Conservation (phyloP, 2,329 filamentous ascomycete species). For the Cylindrodendrum hubeiense region DNA sequence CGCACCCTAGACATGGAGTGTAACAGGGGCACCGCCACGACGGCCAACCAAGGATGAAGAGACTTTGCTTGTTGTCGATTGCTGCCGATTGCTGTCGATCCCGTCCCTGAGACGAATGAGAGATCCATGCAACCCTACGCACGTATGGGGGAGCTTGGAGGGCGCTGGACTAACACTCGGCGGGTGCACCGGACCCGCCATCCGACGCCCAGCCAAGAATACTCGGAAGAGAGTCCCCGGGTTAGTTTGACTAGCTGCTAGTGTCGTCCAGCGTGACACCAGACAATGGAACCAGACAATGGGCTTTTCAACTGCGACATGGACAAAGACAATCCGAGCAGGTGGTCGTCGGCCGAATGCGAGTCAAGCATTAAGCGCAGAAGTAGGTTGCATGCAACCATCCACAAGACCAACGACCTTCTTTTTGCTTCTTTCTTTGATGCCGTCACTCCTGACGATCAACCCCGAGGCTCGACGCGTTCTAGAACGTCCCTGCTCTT, state of each 20-base stretch:
- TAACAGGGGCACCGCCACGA: not conserved
- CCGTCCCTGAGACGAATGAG: not conserved
- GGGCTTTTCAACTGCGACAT: not conserved
- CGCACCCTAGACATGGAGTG: not conserved
- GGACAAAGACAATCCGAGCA: not conserved
- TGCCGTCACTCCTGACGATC: not conserved
- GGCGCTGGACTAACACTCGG: not conserved
- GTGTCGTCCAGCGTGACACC: not conserved
- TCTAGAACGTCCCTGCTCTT: not conserved
- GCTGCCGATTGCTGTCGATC: not conserved
- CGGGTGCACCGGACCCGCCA: not conserved
- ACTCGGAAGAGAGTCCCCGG: not conserved
- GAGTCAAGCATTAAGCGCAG: not conserved
- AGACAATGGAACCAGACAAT: not conserved
- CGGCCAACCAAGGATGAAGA: not conserved
- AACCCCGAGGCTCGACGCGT: not conserved
- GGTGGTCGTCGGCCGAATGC: not conserved
- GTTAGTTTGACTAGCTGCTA: not conserved
- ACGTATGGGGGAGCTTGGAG: not conserved
- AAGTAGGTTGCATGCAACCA: not conserved
- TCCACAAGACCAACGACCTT: too few species aligned
- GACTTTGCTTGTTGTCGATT: too few species aligned
- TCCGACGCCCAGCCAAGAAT: not conserved
- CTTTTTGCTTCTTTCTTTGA: slow-evolving; percentile 1
- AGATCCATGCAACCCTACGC: not conserved